A percentile compares a stretch with the other conserved stretches of the same genome.
These are phyloP conservation scores for Medicago arabica DNA, from an alignment of 306 rosid genomes.

Conservation along the genomic window DNA sequence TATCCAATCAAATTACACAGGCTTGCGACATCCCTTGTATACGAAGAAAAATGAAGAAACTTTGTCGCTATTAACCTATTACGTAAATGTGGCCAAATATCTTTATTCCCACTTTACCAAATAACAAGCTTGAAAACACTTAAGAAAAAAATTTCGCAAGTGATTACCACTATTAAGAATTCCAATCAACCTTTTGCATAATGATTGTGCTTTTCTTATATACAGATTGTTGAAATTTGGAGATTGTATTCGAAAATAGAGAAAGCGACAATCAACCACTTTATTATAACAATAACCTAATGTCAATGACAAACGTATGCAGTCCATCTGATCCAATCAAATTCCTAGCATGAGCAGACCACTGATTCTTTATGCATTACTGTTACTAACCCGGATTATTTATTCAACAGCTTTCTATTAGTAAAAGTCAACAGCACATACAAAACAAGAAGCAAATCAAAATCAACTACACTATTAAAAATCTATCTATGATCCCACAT, in stretches of 20 bases:
- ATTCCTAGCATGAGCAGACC: conserved; percentile 6
- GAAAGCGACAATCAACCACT: neutral
- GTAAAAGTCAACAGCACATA: neutral
- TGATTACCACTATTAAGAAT: neutral
- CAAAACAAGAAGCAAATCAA: neutral
- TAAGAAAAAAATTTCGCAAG: neutral
- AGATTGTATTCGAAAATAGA: neutral
- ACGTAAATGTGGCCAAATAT: conserved; percentile 4
- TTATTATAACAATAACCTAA: conserved; percentile 11
- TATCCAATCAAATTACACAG: conserved; percentile 7
- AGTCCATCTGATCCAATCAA: conserved; percentile 2
- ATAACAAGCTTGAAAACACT: conserved; percentile 4
- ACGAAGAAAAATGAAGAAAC: neutral
- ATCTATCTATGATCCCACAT: neutral
- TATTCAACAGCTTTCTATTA: neutral
- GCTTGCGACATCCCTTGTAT: neutral
- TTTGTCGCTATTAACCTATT: neutral
- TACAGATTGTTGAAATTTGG: conserved; percentile 12
- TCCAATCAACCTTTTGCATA: neutral
- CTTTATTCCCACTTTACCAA: neutral
- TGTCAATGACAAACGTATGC: neutral
- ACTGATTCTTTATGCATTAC: conserved; percentile 1
- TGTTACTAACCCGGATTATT: neutral
- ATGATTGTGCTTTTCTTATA: conserved; percentile 2
- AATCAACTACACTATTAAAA: neutral